Conservation (phyloP, 441 rosid genomes). For the Populus tomentosa region DNA sequence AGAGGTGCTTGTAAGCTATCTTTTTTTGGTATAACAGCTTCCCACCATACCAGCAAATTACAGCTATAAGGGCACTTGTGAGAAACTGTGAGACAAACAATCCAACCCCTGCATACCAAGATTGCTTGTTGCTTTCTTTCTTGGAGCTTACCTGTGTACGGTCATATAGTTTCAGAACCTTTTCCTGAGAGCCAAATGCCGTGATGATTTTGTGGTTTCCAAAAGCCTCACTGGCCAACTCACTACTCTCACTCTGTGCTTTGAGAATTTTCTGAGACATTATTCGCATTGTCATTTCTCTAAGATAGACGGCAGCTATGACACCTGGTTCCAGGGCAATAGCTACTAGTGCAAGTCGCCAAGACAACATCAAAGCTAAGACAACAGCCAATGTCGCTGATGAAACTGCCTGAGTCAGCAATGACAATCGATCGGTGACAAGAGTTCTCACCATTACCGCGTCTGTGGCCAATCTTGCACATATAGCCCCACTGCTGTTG, state of each 20-base stretch:
- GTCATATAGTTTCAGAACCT: conserved; percentile 3
- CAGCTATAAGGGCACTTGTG: neutral
- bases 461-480: conserved; percentile 24
- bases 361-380: conserved; percentile 6
- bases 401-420: conserved; percentile 12
- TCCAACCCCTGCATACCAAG: conserved; percentile 9
- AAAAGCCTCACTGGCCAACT: conserved; percentile 12
- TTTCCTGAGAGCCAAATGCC: conserved; percentile 9
- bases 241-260: conserved; percentile 8
- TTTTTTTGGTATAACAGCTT: neutral
- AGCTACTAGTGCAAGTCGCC: conserved; percentile 9
- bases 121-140: conserved; percentile 9
- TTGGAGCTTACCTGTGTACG: conserved; percentile 10
- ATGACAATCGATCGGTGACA: conserved; percentile 6
- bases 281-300: neutral
- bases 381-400: neutral
- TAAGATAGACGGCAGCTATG: conserved; percentile 4
- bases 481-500: conserved; percentile 18
- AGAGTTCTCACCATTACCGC: conserved; percentile 11
- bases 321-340: conserved; percentile 7
- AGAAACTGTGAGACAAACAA: conserved; percentile 1
- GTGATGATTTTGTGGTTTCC: conserved; percentile 12
- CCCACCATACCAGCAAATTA: conserved; percentile 10
- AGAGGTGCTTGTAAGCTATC: conserved; percentile 10
- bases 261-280: conserved; percentile 9